Evolutionary conservation across 2,329 filamentous ascomycete species (phyloP).

Genomic region (Alternaria hordeiaustralica): DNA sequence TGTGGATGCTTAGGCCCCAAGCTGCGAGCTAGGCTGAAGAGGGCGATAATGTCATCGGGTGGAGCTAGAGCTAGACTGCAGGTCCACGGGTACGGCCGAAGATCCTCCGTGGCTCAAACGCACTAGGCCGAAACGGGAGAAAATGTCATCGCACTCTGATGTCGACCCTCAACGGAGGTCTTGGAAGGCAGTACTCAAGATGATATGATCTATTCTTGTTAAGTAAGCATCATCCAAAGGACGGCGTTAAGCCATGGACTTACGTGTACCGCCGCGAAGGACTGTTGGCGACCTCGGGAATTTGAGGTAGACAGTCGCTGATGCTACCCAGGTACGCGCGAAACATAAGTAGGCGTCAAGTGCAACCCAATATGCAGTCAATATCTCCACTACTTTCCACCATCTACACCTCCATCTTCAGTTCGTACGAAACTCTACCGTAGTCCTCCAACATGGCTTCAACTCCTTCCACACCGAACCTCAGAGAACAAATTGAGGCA

Average conservation of each 20-base stretch:
- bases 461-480: neutral
- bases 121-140: neutral
- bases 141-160: neutral
- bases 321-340: neutral
- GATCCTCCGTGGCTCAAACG: neutral
- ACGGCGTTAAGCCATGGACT: neutral
- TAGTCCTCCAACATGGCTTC: neutral
- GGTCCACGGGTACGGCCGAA: neutral
- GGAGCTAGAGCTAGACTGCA: neutral
- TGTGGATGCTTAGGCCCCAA: neutral
- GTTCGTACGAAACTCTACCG: neutral
- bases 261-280: neutral
- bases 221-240: neutral
- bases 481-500: slow-evolving; percentile 1
- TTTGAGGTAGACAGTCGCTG: neutral
- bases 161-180: neutral
- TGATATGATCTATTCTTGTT: neutral
- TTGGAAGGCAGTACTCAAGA: neutral
- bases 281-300: neutral
- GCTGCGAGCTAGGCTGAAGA: neutral
- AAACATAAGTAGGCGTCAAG: neutral
- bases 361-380: neutral
- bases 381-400: neutral
- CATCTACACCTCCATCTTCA: neutral
- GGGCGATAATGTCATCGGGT: neutral